Evolutionary conservation across 2,329 filamentous ascomycete species (phyloP).

Genomic region (Pseudophaeomoniella oleicola): DNA sequence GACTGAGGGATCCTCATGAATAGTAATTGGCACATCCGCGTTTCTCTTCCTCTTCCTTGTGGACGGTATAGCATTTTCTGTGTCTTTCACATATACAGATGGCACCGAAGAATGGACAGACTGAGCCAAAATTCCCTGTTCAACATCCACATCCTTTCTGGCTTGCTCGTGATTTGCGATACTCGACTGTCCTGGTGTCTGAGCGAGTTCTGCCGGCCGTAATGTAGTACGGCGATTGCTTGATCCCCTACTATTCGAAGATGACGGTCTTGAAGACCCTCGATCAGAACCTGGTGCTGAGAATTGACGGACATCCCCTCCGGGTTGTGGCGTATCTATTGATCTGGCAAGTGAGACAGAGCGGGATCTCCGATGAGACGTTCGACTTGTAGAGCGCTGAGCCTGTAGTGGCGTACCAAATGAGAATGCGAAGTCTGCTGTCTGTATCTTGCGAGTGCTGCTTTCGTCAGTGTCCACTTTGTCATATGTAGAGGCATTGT

Average conservation of each 20-base stretch:
- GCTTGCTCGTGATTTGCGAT: no score
- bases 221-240: no score
- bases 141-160: no score
- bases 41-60: background rate
- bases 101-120: no score
- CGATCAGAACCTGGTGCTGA: no score
- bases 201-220: no score
- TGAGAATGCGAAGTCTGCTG: background rate
- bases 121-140: no score
- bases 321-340: background rate
- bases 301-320: background rate
- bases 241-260: no score
- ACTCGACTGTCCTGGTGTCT: no score
- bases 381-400: background rate
- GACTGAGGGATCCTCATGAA: background rate
- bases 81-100: no score
- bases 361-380: background rate
- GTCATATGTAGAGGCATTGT: slow-evolving; percentile 2
- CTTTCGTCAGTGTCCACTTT: background rate
- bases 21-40: background rate
- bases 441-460: background rate
- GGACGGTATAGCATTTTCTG: background rate
- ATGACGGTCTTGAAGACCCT: no score
- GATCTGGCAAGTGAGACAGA: background rate
- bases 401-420: background rate